phyloP scores from a whole-genome alignment of 1,284 basidiomycete species.

The Sporisorium iseilematis-ciliati region DNA sequence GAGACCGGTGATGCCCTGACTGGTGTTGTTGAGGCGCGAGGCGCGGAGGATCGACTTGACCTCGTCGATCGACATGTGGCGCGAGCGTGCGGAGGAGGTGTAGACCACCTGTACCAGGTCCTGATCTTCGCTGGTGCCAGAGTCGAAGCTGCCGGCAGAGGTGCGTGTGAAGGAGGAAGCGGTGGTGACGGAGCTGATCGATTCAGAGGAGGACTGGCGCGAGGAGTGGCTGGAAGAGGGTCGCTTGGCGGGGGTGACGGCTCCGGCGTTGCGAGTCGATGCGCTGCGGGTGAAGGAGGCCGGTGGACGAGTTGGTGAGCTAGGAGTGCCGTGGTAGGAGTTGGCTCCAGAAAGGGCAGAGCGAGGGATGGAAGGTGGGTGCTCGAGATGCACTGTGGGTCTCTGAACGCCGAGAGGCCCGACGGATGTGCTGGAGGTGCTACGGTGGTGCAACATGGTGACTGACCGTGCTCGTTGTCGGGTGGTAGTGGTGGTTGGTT shows the following conservation, averaged over 20 bases:
- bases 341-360: constrained; percentile 1
- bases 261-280: constrained; percentile 19
- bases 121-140: constrained; percentile 13
- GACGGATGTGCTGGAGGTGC: constrained; percentile 6
- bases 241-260: constrained; percentile 13
- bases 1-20: constrained; percentile 40
- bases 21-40: constrained; percentile 41
- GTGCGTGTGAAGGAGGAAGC: constrained; percentile 17
- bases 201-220: constrained; percentile 43
- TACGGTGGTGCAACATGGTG: constrained; percentile 22
- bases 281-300: constrained; percentile 33
- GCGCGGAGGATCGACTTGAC: constrained; percentile 33
- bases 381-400: constrained; percentile 30
- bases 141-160: constrained; percentile 15
- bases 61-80: constrained; percentile 29
- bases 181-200: constrained; percentile 25
- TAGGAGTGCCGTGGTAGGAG: neutral
- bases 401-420: constrained; percentile 9
- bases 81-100: constrained; percentile 41
- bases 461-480: too few species aligned
- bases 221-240: constrained; percentile 32
- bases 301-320: constrained; percentile 21
- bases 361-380: constrained; percentile 31
- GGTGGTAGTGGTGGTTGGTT: too few species aligned
- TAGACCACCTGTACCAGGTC: constrained; percentile 50